Base-by-base conservation (phyloP, 2,329 filamentous ascomycete species). In the Aspergillus glaucus region DNA sequence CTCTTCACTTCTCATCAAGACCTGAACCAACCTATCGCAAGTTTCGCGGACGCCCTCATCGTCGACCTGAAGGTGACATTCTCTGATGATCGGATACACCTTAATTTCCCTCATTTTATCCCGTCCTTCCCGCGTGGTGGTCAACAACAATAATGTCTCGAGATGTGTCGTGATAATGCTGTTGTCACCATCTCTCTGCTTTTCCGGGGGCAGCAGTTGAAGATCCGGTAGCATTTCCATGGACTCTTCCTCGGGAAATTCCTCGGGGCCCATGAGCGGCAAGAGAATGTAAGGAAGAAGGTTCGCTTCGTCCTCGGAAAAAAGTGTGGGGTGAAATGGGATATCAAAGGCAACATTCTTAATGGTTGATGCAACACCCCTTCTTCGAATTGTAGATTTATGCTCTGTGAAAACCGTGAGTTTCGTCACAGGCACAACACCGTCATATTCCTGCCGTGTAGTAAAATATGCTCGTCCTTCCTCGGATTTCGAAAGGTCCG, bases 321-420 rank as follows among this genome's bases (percentile, higher is more conserved):
- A 71, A 46, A 95, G 84, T 2, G 77, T 72, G 0, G 80, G 75
- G 61, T 97, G 92, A 0, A 85, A 79, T 3, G 80, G 70, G 5
- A 92, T 71, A 60, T 94, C 87, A 64, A 98, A 97, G 6, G 88
- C 84, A 26, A 88, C 82, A 64, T 98, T 98, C 70, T 97, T 97
- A 66, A 98, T 89, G 8, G 89, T 93, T 52, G 85, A 90, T 6
- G 92, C 92, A n/a, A 96, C 91, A n/a, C 93, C 93, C 61, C 89
- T 88, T 47, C 93, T 79, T 48, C 93, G 82, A 50, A 96, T 83
- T 24, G 86, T 79, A 2, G 88, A 94, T 59, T 80, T 77, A 72
- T 96, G 89, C 68, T 95, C 89, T 1, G 93, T 97, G 68, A 97
- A 97, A 50, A 97, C 92, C 51, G 86, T 87, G 53, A 98, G 77